phyloP scores from a whole-genome alignment of 257 asterid genomes.

The Parsonsia alboflavescens region DNA sequence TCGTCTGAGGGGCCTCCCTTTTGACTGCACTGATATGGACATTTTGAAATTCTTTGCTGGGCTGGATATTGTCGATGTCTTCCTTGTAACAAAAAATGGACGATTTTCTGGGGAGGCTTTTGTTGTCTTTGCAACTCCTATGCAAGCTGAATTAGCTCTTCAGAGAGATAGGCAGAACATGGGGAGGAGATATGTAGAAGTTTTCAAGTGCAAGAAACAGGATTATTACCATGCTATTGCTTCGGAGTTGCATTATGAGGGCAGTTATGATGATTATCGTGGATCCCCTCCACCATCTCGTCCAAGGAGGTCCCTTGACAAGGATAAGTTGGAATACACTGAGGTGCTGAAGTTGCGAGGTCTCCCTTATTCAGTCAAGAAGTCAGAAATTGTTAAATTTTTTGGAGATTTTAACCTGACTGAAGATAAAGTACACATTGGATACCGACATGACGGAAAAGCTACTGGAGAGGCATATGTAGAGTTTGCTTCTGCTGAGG shows the following conservation, averaged over 20 bases:
- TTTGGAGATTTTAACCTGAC: conserved; percentile 56
- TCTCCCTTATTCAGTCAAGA: conserved; percentile 72
- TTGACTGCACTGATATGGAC: conserved; percentile 74
- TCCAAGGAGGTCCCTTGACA: conserved; percentile 72
- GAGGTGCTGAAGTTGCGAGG: conserved; percentile 86
- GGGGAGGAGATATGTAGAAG: conserved; percentile 97
- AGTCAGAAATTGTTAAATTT: conserved; percentile 59
- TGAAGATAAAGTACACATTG: conserved; percentile 69
- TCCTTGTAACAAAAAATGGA: conserved; percentile 74
- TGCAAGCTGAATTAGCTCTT: conserved; percentile 87
- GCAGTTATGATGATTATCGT: conserved; percentile 45
- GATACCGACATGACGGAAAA: conserved; percentile 72
- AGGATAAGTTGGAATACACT: conserved; percentile 71
- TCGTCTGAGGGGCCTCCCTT: conserved; percentile 90
- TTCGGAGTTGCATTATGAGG: conserved; percentile 58
- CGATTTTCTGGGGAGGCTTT: conserved; percentile 87
- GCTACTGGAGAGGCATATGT: conserved; percentile 94
- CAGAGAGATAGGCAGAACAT: conserved; percentile 80
- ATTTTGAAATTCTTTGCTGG: conserved; percentile 80
- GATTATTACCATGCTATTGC: conserved; percentile 92
- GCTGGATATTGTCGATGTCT: conserved; percentile 79
- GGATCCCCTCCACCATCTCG: conserved; percentile 55
- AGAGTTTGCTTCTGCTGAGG: conserved; percentile 68
- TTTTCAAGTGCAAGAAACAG: conserved; percentile 86
- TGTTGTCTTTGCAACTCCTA: conserved; percentile 71